phyloP scores from a whole-genome alignment of 768 basidiomycete species.

The Tulasnella sp. region DNA sequence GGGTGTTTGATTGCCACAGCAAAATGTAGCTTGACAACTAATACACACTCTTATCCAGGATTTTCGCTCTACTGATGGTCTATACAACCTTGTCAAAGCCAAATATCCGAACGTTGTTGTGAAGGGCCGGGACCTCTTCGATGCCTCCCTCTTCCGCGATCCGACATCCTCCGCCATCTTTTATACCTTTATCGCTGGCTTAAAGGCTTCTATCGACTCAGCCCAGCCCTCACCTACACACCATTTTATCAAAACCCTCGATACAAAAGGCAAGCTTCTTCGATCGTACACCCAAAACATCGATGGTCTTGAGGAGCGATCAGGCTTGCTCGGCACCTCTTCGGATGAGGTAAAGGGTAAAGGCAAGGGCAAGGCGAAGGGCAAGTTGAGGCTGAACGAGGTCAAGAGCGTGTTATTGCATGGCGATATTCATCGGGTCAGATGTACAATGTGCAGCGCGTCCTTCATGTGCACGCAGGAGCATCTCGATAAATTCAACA shows the following conservation, averaged over 20 bases:
- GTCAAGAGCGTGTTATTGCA: constrained; percentile 88
- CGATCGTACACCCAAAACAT: constrained; percentile 97
- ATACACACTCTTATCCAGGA: constrained; percentile 48
- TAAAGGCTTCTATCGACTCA: constrained; percentile 67
- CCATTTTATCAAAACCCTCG: constrained; percentile 71
- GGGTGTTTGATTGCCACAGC: constrained; percentile 25
- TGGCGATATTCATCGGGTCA: constrained; percentile 83
- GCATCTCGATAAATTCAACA: constrained; percentile 48
- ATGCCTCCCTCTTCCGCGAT: constrained; percentile 81
- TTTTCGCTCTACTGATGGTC: constrained; percentile 86
- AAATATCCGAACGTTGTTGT: constrained; percentile 70
- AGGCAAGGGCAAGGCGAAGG: constrained; percentile 32
- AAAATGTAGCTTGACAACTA: constrained; percentile 15
- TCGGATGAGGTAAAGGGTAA: constrained; percentile 2
- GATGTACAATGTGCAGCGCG: constrained; percentile 74
- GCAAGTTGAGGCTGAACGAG: constrained; percentile 51
- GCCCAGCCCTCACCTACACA: constrained; percentile 82
- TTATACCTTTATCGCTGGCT: constrained; percentile 86
- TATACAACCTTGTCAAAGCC: constrained; percentile 82
- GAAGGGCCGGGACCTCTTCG: constrained; percentile 91
- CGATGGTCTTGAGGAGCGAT: constrained; percentile 78
- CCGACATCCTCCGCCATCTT: constrained; percentile 76
- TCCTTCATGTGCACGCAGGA: constrained; percentile 57
- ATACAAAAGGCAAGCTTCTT: constrained; percentile 68
- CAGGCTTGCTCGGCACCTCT: constrained; percentile 51